A percentile compares a stretch with the other conserved stretches of the same genome.
These are phyloP conservation scores for Peniophora sp. DNA, from an alignment of 1,284 basidiomycete species.

Conservation along the genomic window DNA sequence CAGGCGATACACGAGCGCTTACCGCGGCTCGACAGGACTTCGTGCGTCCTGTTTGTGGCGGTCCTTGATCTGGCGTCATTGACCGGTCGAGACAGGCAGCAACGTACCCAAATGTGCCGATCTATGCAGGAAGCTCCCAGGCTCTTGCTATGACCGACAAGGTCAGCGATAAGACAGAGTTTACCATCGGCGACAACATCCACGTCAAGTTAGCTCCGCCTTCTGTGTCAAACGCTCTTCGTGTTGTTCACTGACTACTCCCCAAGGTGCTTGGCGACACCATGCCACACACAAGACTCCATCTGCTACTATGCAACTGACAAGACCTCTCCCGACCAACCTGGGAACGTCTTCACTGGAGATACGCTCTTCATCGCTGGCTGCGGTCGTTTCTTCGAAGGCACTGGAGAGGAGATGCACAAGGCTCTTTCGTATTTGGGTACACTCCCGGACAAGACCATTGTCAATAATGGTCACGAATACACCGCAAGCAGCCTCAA, in stretches of 20 bases:
- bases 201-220: constrained; percentile 50
- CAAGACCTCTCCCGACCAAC: constrained; percentile 35
- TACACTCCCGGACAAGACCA: constrained; percentile 72
- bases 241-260: background rate
- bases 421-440: constrained; percentile 69
- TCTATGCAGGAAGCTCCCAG: constrained; percentile 80
- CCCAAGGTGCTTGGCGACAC: constrained; percentile 77
- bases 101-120: constrained; percentile 59
- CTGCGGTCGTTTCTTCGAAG: constrained; percentile 97
- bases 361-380: constrained; percentile 95
- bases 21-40: constrained; percentile 34
- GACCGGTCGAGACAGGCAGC: constrained; percentile 34
- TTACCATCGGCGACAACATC: constrained; percentile 65
- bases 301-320: constrained; percentile 85
- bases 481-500: constrained; percentile 69
- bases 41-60: constrained; percentile 28
- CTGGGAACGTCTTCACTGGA: constrained; percentile 86
- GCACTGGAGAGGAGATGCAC: constrained; percentile 82
- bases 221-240: background rate
- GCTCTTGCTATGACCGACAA: constrained; percentile 63
- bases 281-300: constrained; percentile 95
- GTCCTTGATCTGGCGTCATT: background rate
- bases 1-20: constrained; percentile 70
- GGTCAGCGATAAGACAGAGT: constrained; percentile 74
- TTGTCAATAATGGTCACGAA: constrained; percentile 90